phyloP scores from a whole-genome alignment of 352 stramenopile genomes.

The Phytophthora sp. region DNA sequence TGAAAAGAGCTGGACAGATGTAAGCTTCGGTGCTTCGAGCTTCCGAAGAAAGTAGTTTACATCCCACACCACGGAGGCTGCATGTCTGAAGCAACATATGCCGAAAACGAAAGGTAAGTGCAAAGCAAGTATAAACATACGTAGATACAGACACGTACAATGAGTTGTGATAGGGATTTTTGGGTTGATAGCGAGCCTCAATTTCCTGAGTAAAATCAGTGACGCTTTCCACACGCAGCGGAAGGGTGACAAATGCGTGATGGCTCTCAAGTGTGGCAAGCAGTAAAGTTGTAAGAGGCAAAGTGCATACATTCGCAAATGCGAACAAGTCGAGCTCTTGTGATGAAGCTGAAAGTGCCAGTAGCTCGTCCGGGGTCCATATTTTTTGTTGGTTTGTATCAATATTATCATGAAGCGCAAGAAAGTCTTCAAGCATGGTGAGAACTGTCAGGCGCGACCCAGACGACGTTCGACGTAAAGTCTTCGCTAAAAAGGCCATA shows the following conservation, averaged over 20 bases:
- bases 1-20: constrained; percentile 67
- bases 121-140: not conserved
- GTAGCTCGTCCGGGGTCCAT: constrained; percentile 53
- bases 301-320: constrained; percentile 48
- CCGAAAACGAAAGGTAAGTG: not conserved
- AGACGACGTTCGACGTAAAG: constrained; percentile 53
- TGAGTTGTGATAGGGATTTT: constrained; percentile 85
- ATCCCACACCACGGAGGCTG: constrained; percentile 74
- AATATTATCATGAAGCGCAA: constrained; percentile 10
- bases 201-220: constrained; percentile 71
- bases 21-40: constrained; percentile 40
- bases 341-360: constrained; percentile 32
- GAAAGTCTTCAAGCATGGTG: constrained; percentile 54
- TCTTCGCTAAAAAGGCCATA: constrained; percentile 25
- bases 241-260: constrained; percentile 59
- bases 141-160: constrained; percentile 41
- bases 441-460: constrained; percentile 59
- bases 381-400: constrained; percentile 7
- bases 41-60: constrained; percentile 71
- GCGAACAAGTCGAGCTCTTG: constrained; percentile 64
- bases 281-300: constrained; percentile 66
- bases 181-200: constrained; percentile 66
- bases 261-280: constrained; percentile 75
- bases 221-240: constrained; percentile 55
- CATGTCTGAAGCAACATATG: constrained; percentile 46